phyloP scores from a whole-genome alignment of 176 grass and related monocot genomes.

The Zizania latifolia region DNA sequence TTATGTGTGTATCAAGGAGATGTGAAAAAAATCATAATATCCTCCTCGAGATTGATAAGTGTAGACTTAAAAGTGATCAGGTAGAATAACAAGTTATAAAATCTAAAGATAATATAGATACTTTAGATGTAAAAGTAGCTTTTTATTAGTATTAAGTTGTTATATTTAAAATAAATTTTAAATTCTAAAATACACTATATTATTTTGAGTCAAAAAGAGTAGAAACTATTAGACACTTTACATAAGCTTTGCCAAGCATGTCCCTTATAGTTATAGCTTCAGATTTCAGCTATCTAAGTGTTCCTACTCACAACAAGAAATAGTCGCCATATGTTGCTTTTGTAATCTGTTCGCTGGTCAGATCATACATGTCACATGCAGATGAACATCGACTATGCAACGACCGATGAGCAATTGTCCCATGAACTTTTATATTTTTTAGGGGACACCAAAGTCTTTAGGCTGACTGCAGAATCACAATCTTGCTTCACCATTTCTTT shows the following conservation, averaged over 20 bases:
- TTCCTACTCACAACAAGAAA: slow-evolving; percentile 71
- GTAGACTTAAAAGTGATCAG: too few relatives aligned
- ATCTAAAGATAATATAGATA: too few relatives aligned
- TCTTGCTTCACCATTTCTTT: neutral
- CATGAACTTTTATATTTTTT: too few relatives aligned
- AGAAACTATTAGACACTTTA: slow-evolving; percentile 85
- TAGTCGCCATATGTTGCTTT: slow-evolving; percentile 7
- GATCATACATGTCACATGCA: neutral
- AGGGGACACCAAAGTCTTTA: neutral
- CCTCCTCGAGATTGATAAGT: too few relatives aligned
- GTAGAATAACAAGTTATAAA: too few relatives aligned
- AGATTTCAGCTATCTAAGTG: slow-evolving; percentile 89
- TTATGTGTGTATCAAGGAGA: too few relatives aligned
- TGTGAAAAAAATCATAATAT: too few relatives aligned
- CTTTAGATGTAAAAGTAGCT: too few relatives aligned
- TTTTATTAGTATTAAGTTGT: too few relatives aligned
- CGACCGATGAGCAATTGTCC: neutral
- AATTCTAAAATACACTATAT: too few relatives aligned
- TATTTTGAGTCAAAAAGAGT: too few relatives aligned
- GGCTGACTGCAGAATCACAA: neutral
- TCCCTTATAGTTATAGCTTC: slow-evolving; percentile 88
- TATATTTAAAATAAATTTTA: too few relatives aligned
- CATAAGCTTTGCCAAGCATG: slow-evolving; percentile 89
- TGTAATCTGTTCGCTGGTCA: neutral
- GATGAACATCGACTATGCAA: neutral